Base-by-base conservation (phyloP, 495 filamentous ascomycete species). In the Trichoderma virens region DNA sequence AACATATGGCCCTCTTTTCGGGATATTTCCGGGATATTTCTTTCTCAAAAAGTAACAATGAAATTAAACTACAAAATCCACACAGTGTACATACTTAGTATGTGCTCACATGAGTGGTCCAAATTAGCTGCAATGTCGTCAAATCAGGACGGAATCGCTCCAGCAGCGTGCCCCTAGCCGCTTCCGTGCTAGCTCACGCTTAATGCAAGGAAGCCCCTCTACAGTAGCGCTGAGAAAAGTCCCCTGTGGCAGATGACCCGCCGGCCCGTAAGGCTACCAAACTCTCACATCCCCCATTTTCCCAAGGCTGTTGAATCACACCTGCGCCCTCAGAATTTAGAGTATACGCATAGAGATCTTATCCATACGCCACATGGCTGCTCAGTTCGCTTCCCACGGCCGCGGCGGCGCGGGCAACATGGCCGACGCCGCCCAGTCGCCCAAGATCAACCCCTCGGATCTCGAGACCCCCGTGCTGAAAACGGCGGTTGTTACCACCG, bases 401-500 rank as follows among this genome's bases (percentile, higher is more conserved):
- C 79, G 82, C 64, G 82, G 82, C 69, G 82, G 82, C 70, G 76
- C 79, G 79, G 91, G 91, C 67, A 96, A 96, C 79, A 90, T 93
- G 67, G 82, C 81, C 70, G 83, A 83, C 67, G 76, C 80, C 62
- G 74, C 84, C 67, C 78, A 78, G 66, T 74, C 76, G 43, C 70
- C 80, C 13, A 71, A 74, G 35, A 68, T 81, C 64, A 73, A 77
- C 14, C 78, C 85, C 64, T 70, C 78, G 20, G 89, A 91, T 68
- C 82, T 96, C 63, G 77, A 86, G 67, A 96, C 92, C 3, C 93
- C 93, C 0, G 89, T 85, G 51, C 85, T 97, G 71, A 96, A 96
- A 76, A 82, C 82, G 25, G 79, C 89, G 18, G 77, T 91, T 65
- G 93, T 91, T 70, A 96, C 93, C 5, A 97, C 93, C 23, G 93